A percentile compares a stretch with the other conserved stretches of the same genome.
These are phyloP conservation scores for Nepenthes gracilis DNA, from an alignment of 148 eudicot genomes.

Conservation along the genomic window DNA sequence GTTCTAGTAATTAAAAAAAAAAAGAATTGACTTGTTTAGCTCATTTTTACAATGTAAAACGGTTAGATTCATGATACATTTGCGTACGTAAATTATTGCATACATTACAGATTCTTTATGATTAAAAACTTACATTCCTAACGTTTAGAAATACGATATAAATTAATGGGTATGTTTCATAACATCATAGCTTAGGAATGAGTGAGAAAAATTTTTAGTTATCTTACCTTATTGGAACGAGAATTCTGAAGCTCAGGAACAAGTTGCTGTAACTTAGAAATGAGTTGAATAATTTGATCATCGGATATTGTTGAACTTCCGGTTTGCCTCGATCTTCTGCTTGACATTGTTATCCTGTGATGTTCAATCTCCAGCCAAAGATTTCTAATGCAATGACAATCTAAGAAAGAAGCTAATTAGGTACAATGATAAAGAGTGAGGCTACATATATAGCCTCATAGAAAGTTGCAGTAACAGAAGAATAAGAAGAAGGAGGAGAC, in stretches of 20 bases:
- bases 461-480: neutral
- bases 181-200: neutral
- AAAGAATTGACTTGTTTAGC: too few relatives aligned
- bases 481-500: neutral
- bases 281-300: constrained; percentile 65
- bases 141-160: neutral
- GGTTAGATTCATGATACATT: too few relatives aligned
- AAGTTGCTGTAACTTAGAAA: constrained; percentile 66
- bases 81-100: too few relatives aligned
- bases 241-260: constrained; percentile 64
- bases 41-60: neutral
- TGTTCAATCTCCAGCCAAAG: neutral
- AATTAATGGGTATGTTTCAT: too few relatives aligned
- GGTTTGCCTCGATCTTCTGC: constrained; percentile 53
- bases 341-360: constrained; percentile 34
- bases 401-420: neutral
- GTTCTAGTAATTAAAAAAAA: too few relatives aligned
- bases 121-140: neutral
- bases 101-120: too few relatives aligned
- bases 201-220: too few relatives aligned
- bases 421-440: neutral
- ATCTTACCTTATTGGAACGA: constrained; percentile 39
- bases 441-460: too few relatives aligned
- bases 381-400: neutral
- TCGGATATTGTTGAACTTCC: constrained; percentile 49